These are phyloP conservation scores for Trichoderma endophyticum DNA, from an alignment of 2,329 filamentous ascomycete species.

Conservation along the genomic window DNA sequence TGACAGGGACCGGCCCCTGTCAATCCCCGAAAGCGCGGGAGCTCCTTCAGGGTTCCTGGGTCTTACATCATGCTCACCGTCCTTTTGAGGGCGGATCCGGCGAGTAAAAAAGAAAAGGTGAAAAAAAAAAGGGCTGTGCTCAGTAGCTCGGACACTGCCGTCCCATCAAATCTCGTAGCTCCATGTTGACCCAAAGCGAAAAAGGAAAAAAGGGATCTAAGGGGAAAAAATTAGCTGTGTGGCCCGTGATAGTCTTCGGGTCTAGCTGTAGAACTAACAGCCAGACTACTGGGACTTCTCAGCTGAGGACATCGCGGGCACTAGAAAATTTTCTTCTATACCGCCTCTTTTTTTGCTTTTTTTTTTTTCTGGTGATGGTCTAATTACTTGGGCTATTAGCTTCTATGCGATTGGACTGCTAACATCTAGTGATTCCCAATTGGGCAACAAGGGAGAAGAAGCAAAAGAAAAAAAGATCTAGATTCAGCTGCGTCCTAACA, in stretches of 20 bases:
- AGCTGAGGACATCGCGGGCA: neutral
- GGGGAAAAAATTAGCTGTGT: neutral
- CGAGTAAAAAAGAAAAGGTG: neutral
- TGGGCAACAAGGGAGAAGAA: neutral
- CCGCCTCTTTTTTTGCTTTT: neutral
- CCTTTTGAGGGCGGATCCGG: neutral
- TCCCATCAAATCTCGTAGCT: neutral
- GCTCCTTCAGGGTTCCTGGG: neutral
- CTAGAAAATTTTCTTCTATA: slow-evolving; percentile 4
- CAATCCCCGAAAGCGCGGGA: neutral
- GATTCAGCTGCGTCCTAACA: neutral
- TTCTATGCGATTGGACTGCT: neutral
- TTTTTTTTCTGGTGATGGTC: neutral
- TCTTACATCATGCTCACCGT: slow-evolving; percentile 11
- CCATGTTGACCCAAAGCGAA: neutral
- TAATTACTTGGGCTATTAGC: neutral
- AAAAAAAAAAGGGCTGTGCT: neutral
- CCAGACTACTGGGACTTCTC: neutral
- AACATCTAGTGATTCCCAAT: neutral
- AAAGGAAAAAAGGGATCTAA: neutral
- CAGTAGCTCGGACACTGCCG: neutral
- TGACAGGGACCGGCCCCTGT: neutral
- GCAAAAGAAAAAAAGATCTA: neutral
- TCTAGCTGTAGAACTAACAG: neutral
- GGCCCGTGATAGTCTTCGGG: neutral